Percentiles rank a stretch among this genome's conserved stretches.
These are phyloP conservation scores for Epichloe glyceriae DNA, from an alignment of 2,329 filamentous ascomycete species.

Conservation along the genomic window DNA sequence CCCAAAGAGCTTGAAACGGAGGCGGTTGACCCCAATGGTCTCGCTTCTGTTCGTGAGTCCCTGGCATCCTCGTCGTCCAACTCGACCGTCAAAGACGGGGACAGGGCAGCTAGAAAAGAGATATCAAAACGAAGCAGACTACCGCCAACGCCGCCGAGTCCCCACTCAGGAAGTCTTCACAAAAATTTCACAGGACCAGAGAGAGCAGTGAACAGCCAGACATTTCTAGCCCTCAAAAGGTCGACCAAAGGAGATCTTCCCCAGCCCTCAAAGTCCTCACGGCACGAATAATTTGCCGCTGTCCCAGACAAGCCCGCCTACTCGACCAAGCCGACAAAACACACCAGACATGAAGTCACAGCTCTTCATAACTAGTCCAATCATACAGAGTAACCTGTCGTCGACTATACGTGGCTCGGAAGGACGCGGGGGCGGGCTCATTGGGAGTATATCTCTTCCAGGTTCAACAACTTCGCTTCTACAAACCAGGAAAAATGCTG, in stretches of 20 bases:
- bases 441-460: slow-evolving; percentile 17
- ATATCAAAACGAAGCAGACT: slow-evolving; percentile 29
- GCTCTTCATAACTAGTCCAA: slow-evolving; percentile 34
- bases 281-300: slow-evolving; percentile 12
- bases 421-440: slow-evolving; percentile 30
- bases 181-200: slow-evolving; percentile 31
- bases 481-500: slow-evolving; percentile 16
- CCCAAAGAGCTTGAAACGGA: slow-evolving; percentile 35
- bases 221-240: not conserved
- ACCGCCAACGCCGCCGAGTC: slow-evolving; percentile 42
- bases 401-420: slow-evolving; percentile 24
- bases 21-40: slow-evolving; percentile 38
- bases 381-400: slow-evolving; percentile 48
- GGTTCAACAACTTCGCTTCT: slow-evolving; percentile 23
- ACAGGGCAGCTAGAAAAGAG: slow-evolving; percentile 26
- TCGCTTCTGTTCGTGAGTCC: slow-evolving; percentile 56
- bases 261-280: slow-evolving; percentile 26
- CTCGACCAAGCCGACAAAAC: slow-evolving; percentile 55
- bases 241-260: slow-evolving; percentile 6
- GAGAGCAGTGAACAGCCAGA: not conserved
- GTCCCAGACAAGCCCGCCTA: slow-evolving; percentile 32
- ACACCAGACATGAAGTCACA: slow-evolving; percentile 49
- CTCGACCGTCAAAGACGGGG: slow-evolving; percentile 49
- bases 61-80: slow-evolving; percentile 60
- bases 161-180: slow-evolving; percentile 50